Evolutionary conservation across 148 eudicot species (phyloP).

Genomic region (Oxyria digyna): DNA sequence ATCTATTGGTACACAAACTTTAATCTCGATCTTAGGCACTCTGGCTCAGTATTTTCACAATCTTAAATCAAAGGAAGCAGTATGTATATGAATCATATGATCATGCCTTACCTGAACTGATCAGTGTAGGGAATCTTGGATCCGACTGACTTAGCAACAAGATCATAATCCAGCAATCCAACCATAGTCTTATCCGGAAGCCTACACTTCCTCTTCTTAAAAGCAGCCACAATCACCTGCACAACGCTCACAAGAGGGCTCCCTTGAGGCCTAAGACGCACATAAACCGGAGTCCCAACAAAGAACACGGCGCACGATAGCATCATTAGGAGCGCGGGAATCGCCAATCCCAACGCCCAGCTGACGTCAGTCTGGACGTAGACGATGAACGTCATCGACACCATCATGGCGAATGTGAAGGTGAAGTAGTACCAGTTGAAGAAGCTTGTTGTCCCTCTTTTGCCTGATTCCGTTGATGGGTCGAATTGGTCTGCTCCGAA

Average conservation of each 20-base stretch:
- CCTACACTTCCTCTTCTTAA: slow-evolving; percentile 26
- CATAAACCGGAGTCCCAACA: slow-evolving; percentile 33
- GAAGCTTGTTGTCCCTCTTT: slow-evolving; percentile 42
- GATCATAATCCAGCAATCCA: slow-evolving; percentile 11
- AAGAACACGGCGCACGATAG: slow-evolving; percentile 43
- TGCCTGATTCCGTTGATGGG: slow-evolving; percentile 44
- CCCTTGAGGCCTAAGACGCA: slow-evolving; percentile 33
- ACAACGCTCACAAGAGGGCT: slow-evolving; percentile 38
- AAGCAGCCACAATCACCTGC: slow-evolving; percentile 34
- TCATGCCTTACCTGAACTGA: slow-evolving; percentile 56
- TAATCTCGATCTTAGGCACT: too few relatives aligned
- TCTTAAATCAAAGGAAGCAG: too few relatives aligned
- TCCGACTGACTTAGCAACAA: slow-evolving; percentile 25
- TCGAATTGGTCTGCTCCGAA: slow-evolving; percentile 60
- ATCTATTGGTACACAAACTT: too few relatives aligned
- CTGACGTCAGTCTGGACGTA: slow-evolving; percentile 37
- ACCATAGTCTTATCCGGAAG: slow-evolving; percentile 18
- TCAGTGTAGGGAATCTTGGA: slow-evolving; percentile 33
- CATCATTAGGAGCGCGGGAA: slow-evolving; percentile 42
- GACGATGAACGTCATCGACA: slow-evolving; percentile 43
- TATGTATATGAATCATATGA: too few relatives aligned
- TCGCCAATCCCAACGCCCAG: slow-evolving; percentile 45
- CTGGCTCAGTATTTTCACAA: too few relatives aligned
- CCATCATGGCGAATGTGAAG: slow-evolving; percentile 41
- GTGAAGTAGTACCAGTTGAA: slow-evolving; percentile 69